Evolutionary conservation across 768 basidiomycete genomes (phyloP).

Genomic region (Boletales sp.): DNA sequence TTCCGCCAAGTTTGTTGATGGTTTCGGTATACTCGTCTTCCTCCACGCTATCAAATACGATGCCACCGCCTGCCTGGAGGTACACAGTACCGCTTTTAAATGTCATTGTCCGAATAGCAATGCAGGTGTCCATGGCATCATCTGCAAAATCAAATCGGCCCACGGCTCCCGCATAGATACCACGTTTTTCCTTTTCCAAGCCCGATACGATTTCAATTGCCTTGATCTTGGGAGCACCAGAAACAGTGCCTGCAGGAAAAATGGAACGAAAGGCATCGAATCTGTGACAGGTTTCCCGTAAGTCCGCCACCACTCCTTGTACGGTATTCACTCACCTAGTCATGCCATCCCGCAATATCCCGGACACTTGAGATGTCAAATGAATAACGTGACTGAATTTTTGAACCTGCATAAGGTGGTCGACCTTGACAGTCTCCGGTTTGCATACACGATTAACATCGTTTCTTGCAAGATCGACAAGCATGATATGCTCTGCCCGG

Average conservation of each 20-base stretch:
- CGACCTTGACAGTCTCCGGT: conserved; percentile 93
- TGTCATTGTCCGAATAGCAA: conserved; percentile 96
- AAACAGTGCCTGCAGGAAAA: conserved; percentile 98
- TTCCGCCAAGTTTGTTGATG: conserved; percentile 88
- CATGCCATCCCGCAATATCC: conserved; percentile 73
- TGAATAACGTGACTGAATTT: conserved; percentile 99
- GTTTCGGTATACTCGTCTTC: conserved; percentile 98
- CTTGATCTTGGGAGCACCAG: conserved; percentile 98
- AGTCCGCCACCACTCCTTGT: background rate
- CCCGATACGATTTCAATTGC: conserved; percentile 90
- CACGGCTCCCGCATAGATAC: conserved; percentile 95
- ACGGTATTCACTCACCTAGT: conserved; percentile 55
- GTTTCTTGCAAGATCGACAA: conserved; percentile 96
- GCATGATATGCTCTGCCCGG: conserved; percentile 97
- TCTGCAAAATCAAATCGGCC: conserved; percentile 96
- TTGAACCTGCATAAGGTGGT: conserved; percentile 89
- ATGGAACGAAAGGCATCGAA: conserved; percentile 99
- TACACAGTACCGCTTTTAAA: conserved; percentile 93
- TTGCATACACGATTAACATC: conserved; percentile 98
- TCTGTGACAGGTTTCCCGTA: conserved; percentile 36
- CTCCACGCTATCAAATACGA: conserved; percentile 95
- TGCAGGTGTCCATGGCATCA: conserved; percentile 97
- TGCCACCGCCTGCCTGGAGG: conserved; percentile 94
- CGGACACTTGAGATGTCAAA: conserved; percentile 92
- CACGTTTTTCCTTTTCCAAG: conserved; percentile 84